A percentile compares a stretch with the other conserved stretches of the same genome.
phyloP scores from a whole-genome alignment of 768 basidiomycete species.

The Dentipellis sp. region DNA sequence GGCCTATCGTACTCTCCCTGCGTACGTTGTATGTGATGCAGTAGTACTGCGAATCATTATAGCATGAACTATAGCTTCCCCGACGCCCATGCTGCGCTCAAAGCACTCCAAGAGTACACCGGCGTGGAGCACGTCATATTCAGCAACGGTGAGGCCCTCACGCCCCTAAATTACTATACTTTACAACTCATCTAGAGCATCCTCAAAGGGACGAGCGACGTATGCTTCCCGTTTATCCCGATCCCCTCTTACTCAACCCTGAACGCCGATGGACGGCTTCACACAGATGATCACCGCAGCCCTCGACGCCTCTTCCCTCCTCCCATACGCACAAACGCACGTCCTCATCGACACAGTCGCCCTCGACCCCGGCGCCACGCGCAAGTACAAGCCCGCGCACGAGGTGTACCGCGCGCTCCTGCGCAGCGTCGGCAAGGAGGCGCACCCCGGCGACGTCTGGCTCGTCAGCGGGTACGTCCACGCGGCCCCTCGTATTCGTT shows the following conservation, averaged over 20 bases:
- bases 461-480: conserved; percentile 25
- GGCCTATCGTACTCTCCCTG: conserved; percentile 14
- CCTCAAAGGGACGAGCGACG: neutral
- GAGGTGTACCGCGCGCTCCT: conserved; percentile 19
- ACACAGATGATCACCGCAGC: conserved; percentile 19
- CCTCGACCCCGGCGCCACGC: conserved; percentile 13
- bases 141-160: conserved; percentile 18
- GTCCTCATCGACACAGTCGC: conserved; percentile 1
- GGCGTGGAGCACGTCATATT: conserved; percentile 17
- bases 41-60: neutral
- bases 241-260: neutral
- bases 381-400: conserved; percentile 19
- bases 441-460: conserved; percentile 15
- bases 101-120: conserved; percentile 7
- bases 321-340: neutral
- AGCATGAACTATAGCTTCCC: conserved; percentile 12
- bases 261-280: neutral
- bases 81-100: conserved; percentile 15
- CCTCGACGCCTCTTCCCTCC: conserved; percentile 6
- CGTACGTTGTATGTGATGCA: conserved; percentile 8
- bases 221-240: neutral
- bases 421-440: conserved; percentile 7
- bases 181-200: neutral
- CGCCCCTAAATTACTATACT: neutral
- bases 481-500: neutral